Base-by-base conservation (phyloP, 1,284 basidiomycete genomes). In the Pulchroboletus neoregius region DNA sequence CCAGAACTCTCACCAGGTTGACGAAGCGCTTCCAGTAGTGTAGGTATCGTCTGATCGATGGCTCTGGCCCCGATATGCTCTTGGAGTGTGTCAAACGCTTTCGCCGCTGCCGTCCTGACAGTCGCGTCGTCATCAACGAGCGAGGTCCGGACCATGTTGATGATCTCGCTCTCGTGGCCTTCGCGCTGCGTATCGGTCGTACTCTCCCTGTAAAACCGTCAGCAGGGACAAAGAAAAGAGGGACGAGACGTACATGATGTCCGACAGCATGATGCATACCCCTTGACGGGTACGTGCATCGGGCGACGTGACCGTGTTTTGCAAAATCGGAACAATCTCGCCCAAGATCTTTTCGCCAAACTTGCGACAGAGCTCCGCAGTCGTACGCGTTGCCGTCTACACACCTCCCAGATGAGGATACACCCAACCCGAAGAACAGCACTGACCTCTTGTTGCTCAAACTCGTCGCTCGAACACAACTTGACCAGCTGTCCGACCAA, bases 1-100 rank as follows among this genome's bases (percentile, higher is more conserved):
- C 92, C 94, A 12, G 94, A 95, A 27, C 85, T 83, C 58, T 87
- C 88, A 8, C 92, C 93, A 16, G 91, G 89, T 66, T 92, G 87
- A 24, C 90, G 84, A 39, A 99, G 84, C 4, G 96, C 94, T 59
- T 94, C 92, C 49, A 99, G 70, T 3, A 99, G 69, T 0, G 94
- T 98, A 0, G 95, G 96, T 53, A 99, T 95, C 0, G 93, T 99
- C 69, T 95, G 85, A 63, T 99, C 94, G 57, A 98, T 95, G 6
- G 94, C 95, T 62, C 87, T 90, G 26, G 82, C 78, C 8, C 96
- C 95, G 37, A 95, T 76, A 62, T 89, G 79, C 53, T 94, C 91
- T 71, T 98, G 95, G 38, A 96, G 77, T 2, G 85, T 79, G 65
- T 99, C 95, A 70, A 99, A 99, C 0, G 94, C 91, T 63, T 83